phyloP scores from a whole-genome alignment of 192 early-diverging fungal species.

The Podila minutissima region DNA sequence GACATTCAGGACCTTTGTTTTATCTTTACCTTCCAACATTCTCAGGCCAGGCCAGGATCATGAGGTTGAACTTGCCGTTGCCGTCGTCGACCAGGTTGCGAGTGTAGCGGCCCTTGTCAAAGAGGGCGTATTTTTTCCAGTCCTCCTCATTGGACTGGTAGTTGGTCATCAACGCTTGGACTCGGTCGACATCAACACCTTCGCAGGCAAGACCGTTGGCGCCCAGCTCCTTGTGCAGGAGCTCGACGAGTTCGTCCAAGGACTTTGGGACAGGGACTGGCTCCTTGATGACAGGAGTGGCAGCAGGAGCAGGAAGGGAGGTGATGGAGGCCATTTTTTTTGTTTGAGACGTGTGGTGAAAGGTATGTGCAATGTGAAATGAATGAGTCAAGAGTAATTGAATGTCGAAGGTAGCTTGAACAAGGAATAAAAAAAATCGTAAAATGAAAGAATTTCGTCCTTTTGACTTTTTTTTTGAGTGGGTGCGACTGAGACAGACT shows the following conservation, averaged over 20 bases:
- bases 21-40: slow-evolving; percentile 63
- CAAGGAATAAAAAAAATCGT: too few relatives aligned
- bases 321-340: neutral
- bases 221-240: slow-evolving; percentile 64
- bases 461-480: too few relatives aligned
- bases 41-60: slow-evolving; percentile 88
- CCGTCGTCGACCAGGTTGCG: slow-evolving; percentile 91
- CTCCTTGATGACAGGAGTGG: neutral
- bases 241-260: slow-evolving; percentile 57
- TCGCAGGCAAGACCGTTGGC: slow-evolving; percentile 61
- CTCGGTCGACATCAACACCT: slow-evolving; percentile 63
- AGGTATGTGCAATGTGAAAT: neutral
- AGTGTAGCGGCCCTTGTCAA: slow-evolving; percentile 83
- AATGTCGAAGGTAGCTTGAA: too few relatives aligned
- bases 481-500: too few relatives aligned
- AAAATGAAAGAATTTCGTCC: too few relatives aligned
- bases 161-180: slow-evolving; percentile 71
- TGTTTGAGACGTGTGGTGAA: neutral
- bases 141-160: slow-evolving; percentile 76
- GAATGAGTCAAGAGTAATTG: too few relatives aligned
- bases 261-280: slow-evolving; percentile 38
- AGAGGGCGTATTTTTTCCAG: slow-evolving; percentile 80
- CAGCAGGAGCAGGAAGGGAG: neutral
- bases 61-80: slow-evolving; percentile 93
- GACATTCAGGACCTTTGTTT: too few relatives aligned